These are phyloP conservation scores for Hanseniaspora taiwanica DNA, from an alignment of 805 yeast genomes.

Conservation along the genomic window DNA sequence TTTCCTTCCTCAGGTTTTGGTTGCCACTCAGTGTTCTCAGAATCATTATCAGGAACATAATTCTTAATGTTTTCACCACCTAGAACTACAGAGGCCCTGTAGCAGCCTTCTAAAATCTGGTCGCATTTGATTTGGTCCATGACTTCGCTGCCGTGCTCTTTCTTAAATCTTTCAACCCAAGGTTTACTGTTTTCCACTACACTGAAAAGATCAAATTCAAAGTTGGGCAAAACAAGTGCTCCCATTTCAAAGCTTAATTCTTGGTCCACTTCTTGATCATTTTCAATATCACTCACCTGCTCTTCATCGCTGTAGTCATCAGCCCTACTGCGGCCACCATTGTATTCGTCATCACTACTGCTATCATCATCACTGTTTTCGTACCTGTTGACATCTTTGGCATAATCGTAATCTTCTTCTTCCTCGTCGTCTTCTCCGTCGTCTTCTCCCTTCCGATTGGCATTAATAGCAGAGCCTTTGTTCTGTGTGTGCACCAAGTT, in stretches of 20 bases:
- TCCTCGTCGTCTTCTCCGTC: slow-evolving; percentile 9
- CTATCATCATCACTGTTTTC: slow-evolving; percentile 40
- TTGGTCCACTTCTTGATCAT: slow-evolving; percentile 20
- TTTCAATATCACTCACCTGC: slow-evolving; percentile 26
- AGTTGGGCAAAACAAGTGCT: slow-evolving; percentile 22
- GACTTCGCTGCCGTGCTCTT: slow-evolving; percentile 26
- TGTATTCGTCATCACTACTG: slow-evolving; percentile 33
- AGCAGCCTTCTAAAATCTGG: slow-evolving; percentile 16
- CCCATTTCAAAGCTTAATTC: slow-evolving; percentile 22
- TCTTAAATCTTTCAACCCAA: slow-evolving; percentile 19
- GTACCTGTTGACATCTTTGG: slow-evolving; percentile 10
- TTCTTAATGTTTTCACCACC: slow-evolving; percentile 8
- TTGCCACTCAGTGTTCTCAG: slow-evolving; percentile 2
- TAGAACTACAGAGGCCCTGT: slow-evolving; percentile 13
- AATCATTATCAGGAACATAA: too few relatives aligned
- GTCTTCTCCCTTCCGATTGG: slow-evolving; percentile 9
- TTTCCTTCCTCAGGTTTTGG: slow-evolving; percentile 22
- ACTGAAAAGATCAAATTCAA: slow-evolving; percentile 15
- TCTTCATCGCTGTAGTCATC: slow-evolving; percentile 30
- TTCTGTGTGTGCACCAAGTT: slow-evolving; percentile 10
- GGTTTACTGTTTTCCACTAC: slow-evolving; percentile 20
- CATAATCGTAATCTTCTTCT: slow-evolving; percentile 12
- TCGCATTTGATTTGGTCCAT: slow-evolving; percentile 10
- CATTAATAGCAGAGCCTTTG: slow-evolving; percentile 7
- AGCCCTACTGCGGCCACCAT: slow-evolving; percentile 23